These are phyloP conservation scores for Chenopodium album DNA, from an alignment of 148 eudicot species.

Conservation along the genomic window DNA sequence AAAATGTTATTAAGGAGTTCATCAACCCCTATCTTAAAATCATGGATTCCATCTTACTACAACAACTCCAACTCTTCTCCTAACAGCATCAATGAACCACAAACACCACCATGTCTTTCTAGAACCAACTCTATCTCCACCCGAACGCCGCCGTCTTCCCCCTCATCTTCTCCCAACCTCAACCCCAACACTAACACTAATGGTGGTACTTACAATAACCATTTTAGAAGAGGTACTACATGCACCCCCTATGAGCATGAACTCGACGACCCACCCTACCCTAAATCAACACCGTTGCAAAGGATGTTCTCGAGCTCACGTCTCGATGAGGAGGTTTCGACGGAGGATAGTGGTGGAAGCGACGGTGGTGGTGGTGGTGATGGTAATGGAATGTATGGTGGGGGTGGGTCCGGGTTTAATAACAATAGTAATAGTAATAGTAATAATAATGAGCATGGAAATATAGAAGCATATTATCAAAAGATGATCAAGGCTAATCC, in stretches of 20 bases:
- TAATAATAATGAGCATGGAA: slow-evolving; percentile 27
- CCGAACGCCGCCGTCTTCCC: slow-evolving; percentile 14
- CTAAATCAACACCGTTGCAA: slow-evolving; percentile 2
- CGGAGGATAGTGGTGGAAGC: slow-evolving; percentile 6
- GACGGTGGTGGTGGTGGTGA: slow-evolving; percentile 18
- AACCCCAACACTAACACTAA: background rate
- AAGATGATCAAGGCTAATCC: slow-evolving; percentile 58
- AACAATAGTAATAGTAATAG: slow-evolving; percentile 28
- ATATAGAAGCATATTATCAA: slow-evolving; percentile 43
- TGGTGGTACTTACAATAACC: background rate
- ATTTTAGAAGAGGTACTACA: background rate
- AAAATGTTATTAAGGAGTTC: slow-evolving; percentile 43
- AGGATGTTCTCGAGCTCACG: slow-evolving; percentile 29
- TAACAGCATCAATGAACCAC: slow-evolving; percentile 7
- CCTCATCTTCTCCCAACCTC: background rate
- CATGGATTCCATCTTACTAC: slow-evolving; percentile 25
- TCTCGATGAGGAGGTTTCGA: slow-evolving; percentile 22
- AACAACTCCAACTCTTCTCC: slow-evolving; percentile 13
- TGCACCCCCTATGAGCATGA: slow-evolving; percentile 2
- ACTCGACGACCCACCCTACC: background rate
- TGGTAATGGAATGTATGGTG: slow-evolving; percentile 16
- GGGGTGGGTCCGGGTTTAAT: slow-evolving; percentile 31
- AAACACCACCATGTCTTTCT: background rate
- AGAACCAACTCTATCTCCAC: slow-evolving; percentile 25
- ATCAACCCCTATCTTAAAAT: slow-evolving; percentile 43